These are phyloP conservation scores for Articulospora tetracladia DNA, from an alignment of 495 filamentous ascomycete species.

Conservation along the genomic window DNA sequence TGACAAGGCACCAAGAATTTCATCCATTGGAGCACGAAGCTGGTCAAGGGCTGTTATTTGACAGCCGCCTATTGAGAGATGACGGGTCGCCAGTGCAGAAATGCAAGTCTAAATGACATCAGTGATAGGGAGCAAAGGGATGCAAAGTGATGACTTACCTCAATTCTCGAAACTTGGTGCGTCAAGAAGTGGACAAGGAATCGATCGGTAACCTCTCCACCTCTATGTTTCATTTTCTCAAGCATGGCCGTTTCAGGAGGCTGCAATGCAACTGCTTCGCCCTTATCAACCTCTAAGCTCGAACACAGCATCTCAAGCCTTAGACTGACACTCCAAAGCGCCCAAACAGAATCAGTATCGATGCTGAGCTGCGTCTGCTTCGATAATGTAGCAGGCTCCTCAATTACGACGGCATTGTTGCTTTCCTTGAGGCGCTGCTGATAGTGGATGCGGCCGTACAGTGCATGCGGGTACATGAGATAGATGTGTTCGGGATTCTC, in stretches of 20 bases:
- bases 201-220: slow-evolving; percentile 81
- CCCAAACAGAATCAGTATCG: slow-evolving; percentile 81
- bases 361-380: slow-evolving; percentile 40
- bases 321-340: slow-evolving; percentile 82
- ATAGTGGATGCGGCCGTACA: slow-evolving; percentile 72
- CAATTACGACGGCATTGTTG: slow-evolving; percentile 13
- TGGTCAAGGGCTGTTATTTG: slow-evolving; percentile 36
- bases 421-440: slow-evolving; percentile 34
- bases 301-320: slow-evolving; percentile 91
- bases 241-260: slow-evolving; percentile 76
- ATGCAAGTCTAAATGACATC: slow-evolving; percentile 44
- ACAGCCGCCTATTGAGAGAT: slow-evolving; percentile 49
- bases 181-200: slow-evolving; percentile 85
- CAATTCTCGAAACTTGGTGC: slow-evolving; percentile 90
- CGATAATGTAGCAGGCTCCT: slow-evolving; percentile 23
- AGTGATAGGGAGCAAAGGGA: slow-evolving; percentile 29
- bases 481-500: slow-evolving; percentile 97
- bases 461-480: slow-evolving; percentile 83
- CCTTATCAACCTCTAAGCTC: slow-evolving; percentile 74
- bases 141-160: slow-evolving; percentile 54
- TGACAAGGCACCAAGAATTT: slow-evolving; percentile 37
- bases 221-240: slow-evolving; percentile 76
- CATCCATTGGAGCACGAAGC: slow-evolving; percentile 46
- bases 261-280: slow-evolving; percentile 50
- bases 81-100: slow-evolving; percentile 60